These are phyloP conservation scores for Penicillium lividum DNA, from an alignment of 495 filamentous ascomycete species.

Conservation along the genomic window DNA sequence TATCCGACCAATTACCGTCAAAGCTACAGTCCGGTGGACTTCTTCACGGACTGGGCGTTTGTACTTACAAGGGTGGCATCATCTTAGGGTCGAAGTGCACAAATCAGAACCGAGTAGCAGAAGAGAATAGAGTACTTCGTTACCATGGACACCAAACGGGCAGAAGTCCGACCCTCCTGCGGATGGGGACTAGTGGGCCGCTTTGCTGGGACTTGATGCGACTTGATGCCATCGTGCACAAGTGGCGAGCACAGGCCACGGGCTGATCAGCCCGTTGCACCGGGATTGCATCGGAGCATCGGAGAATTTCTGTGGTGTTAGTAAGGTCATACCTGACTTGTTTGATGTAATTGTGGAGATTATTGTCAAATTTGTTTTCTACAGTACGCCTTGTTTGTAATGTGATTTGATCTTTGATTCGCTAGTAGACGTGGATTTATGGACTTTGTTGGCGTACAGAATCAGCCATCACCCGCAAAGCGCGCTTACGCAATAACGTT, in stretches of 20 bases:
- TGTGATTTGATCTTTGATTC: not conserved
- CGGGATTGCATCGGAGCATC: conserved; percentile 25
- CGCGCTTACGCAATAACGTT: conserved; percentile 30
- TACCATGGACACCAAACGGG: conserved; percentile 11
- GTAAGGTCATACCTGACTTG: conserved; percentile 3
- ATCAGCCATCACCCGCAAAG: conserved; percentile 25
- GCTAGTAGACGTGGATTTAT: not conserved
- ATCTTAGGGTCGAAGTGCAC: not conserved
- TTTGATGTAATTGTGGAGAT: conserved; percentile 9
- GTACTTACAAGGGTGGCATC: not conserved
- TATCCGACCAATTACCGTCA: not conserved
- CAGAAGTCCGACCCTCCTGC: conserved; percentile 21
- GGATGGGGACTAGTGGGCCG: conserved; percentile 1
- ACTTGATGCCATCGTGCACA: conserved; percentile 31
- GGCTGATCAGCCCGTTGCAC: conserved; percentile 15
- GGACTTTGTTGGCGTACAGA: not conserved
- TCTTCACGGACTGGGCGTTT: not conserved
- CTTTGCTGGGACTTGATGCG: conserved; percentile 1
- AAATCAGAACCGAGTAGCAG: not conserved
- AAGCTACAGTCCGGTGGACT: not conserved
- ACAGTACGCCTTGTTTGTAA: not conserved
- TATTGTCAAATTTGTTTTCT: not conserved
- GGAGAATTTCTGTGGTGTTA: conserved; percentile 4
- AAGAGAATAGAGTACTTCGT: too few relatives aligned
- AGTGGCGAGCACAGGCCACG: conserved; percentile 26